Base-by-base conservation (phyloP, 257 asterid species). In the Fraxinus anomala region DNA sequence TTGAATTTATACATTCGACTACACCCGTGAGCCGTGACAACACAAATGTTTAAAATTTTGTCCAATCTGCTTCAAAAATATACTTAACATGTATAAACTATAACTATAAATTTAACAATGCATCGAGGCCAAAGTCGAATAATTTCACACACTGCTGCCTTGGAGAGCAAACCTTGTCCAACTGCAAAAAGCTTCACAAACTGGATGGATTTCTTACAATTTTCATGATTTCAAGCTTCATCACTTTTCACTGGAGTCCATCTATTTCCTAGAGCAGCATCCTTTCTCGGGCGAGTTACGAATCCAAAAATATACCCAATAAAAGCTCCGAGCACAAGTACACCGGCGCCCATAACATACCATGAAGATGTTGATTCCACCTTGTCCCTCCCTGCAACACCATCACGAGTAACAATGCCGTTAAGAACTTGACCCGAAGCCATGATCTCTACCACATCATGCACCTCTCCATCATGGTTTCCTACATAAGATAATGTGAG, bases 381-480 rank as follows among this genome's bases (percentile, higher is more conserved):
- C 49, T 13, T n/a, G 70, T 36, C 61, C 49, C 26, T 0, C 0
- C 30, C 49, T 3, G 13, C 66, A 36, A 28, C 67, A 23, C 56
- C 31, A 10, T 65, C 80, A 33, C 10, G 72, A n/a, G 11, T 49
- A 54, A 73, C 76, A 23, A 31, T 79, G n/a, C 82, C 85, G 31
- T 40, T 84, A 70, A 80, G 70, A 81, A 84, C 88, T 76, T 81
- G 83, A 68, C 87, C 88, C 0, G 90, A 80, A 28, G 92, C 89
- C 73, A 82, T 23, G 75, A 88, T 86, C 81, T 86, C 90, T 42
- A 88, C 86, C 42, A 8, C 24, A 36, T 88, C 90, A 7, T 88
- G 92, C 76, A 85, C 92, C 66, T 85, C 78, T 0, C 92, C 92
- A 1, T 86, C 90, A 72, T 88, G 92, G 76, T 86, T 88, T 68